A percentile compares a stretch with the other conserved stretches of the same genome.
Evolutionary conservation across 371 early-diverging fungal genomes (phyloP).

Genomic region (Sporodiniella umbellata): DNA sequence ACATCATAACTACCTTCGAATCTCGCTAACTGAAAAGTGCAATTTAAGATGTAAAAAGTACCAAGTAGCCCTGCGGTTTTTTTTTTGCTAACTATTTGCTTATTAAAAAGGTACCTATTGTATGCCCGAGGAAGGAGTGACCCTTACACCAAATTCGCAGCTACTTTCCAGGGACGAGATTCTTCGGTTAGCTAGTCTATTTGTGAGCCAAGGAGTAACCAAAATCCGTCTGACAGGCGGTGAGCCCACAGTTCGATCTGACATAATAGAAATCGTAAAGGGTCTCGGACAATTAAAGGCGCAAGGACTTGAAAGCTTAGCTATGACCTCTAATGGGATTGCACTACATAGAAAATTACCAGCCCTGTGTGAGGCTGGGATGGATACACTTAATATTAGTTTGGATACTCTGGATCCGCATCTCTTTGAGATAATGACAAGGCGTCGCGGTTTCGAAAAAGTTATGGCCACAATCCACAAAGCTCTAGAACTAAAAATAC

Average conservation of each 20-base stretch:
- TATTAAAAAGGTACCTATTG: conserved; percentile 79
- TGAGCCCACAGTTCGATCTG: conserved; percentile 93
- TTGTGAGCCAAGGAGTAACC: conserved; percentile 85
- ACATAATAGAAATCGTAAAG: conserved; percentile 77
- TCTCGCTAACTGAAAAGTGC: conserved; percentile 91
- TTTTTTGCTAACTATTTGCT: not conserved
- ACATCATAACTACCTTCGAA: conserved; percentile 87
- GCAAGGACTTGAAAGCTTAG: conserved; percentile 74
- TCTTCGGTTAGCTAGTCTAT: conserved; percentile 70
- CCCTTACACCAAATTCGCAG: conserved; percentile 65
- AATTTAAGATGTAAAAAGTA: conserved; percentile 79
- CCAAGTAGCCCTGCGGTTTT: too few species aligned
- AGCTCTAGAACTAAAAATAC: conserved; percentile 62
- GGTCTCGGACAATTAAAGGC: conserved; percentile 69
- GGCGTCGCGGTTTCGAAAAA: conserved; percentile 74
- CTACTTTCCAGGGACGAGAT: conserved; percentile 82
- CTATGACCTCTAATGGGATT: conserved; percentile 93
- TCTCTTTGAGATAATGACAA: conserved; percentile 87
- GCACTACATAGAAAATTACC: conserved; percentile 83
- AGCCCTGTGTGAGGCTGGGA: conserved; percentile 64
- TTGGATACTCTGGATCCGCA: conserved; percentile 86
- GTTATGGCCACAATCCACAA: conserved; percentile 75
- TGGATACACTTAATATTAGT: conserved; percentile 86
- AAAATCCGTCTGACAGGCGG: conserved; percentile 96
- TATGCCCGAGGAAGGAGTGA: conserved; percentile 93